Evolutionary conservation across 352 stramenopile species (phyloP), one percentile per base, ranked within the genome.

Genomic region (Peronospora farinosa): DNA sequence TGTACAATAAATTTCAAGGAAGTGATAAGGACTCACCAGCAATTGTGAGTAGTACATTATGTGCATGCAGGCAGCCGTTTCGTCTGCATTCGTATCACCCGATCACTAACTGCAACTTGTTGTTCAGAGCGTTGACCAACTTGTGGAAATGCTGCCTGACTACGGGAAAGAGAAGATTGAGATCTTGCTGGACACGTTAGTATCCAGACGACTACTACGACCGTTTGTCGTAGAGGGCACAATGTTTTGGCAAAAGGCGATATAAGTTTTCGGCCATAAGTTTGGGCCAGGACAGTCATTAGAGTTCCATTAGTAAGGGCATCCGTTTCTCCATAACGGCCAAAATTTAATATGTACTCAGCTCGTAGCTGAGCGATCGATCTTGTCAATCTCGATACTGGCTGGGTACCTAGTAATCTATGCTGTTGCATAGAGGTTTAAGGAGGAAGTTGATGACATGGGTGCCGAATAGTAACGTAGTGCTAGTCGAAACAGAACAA

Each of bases 1-100:
- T 93, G 37, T 93, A 91, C 47, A 91, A 69, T 69, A 87, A 87
- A 66, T 93, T 93, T 59, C 76, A 88, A 54, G 69, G 71, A 25
- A 38, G 59, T 25, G 64, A 68, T 38, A 50, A 74, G 39, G 38
- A 61, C 41, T 73, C 74, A n/a, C 76, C 77, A 10, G 78, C 81
- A 7, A 65, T 86, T 40, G 79, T 91, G 62, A 61, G 69, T 86
- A 44, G 30, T 51, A 21, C 78, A 32, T 3, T 31, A 31, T 31
- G 27, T 39, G 47, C 33, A 30, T 10, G 42, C 7, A 35, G 17
- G 2, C 27, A 10, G 21, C 1, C 19, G 21, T 30, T 66, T 69
- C 50, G 37, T 54, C 32, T 57, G 51, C 57, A 45, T 56, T 42
- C 39, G n/a, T 33, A 21, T 46, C 36, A 35, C 42, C 54, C 9